phyloP scores from a whole-genome alignment of 75 land plant species.

The Sequoiadendron giganteum region DNA sequence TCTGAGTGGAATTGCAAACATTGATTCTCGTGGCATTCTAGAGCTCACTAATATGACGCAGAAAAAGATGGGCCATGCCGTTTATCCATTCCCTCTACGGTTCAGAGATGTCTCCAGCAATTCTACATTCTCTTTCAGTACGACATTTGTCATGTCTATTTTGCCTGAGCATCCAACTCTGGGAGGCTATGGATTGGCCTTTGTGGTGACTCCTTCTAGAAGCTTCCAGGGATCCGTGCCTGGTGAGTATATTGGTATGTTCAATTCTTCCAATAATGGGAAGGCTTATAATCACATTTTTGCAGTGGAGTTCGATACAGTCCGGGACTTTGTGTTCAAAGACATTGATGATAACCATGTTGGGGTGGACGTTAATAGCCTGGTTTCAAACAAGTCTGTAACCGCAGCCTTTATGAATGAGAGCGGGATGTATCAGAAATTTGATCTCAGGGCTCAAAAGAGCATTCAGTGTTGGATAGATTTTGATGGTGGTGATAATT shows the following conservation, averaged over 20 bases:
- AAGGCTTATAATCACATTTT: conserved; percentile 41
- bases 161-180: conserved; percentile 39
- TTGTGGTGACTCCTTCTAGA: conserved; percentile 38
- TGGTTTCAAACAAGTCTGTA: conserved; percentile 34
- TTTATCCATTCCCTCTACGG: conserved; percentile 21
- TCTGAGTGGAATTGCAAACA: too few relatives aligned
- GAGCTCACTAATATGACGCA: too few relatives aligned
- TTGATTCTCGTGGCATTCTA: too few relatives aligned
- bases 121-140: conserved; percentile 48
- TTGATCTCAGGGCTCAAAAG: conserved; percentile 19
- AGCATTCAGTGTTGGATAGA: conserved; percentile 29
- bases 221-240: conserved; percentile 27
- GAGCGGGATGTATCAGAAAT: neutral
- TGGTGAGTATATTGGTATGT: conserved; percentile 52
- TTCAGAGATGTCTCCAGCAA: neutral
- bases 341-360: conserved; percentile 68
- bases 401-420: conserved; percentile 25
- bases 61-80: too few relatives aligned
- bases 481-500: conserved; percentile 13
- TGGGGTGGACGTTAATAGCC: conserved; percentile 50
- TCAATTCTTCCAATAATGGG: conserved; percentile 38
- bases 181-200: conserved; percentile 69
- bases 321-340: conserved; percentile 33
- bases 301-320: conserved; percentile 73
- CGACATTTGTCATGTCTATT: conserved; percentile 51